Evolutionary conservation across 2,329 filamentous ascomycete genomes (phyloP).

Genomic region (Botryotinia globosa): DNA sequence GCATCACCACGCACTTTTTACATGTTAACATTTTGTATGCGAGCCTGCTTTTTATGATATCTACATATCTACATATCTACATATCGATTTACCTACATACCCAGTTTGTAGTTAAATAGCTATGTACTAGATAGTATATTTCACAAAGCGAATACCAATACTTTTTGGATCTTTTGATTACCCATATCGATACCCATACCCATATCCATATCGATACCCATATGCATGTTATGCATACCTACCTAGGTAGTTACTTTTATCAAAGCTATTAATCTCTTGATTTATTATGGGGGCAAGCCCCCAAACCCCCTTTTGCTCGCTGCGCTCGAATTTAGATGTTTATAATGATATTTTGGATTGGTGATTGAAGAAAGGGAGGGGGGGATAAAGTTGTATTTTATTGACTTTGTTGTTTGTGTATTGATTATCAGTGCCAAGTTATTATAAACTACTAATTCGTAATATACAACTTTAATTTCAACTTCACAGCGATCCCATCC

Average conservation of each 20-base stretch:
- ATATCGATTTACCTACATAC: no score
- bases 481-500: not conserved
- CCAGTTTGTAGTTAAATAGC: no score
- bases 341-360: not conserved
- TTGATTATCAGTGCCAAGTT: no score
- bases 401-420: not conserved
- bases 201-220: not conserved
- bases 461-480: not conserved
- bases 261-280: no score
- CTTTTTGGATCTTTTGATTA: not conserved
- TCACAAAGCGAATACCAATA: not conserved
- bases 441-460: no score
- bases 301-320: slow-evolving; percentile 2
- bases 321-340: not conserved
- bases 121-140: not conserved
- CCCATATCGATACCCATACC: no score
- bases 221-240: not conserved
- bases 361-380: not conserved
- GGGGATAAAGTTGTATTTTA: not conserved
- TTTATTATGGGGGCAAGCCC: not conserved
- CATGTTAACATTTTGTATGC: not conserved
- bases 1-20: not conserved
- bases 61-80: no score
- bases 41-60: not conserved
- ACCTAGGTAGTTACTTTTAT: no score